Base-by-base conservation (phyloP, 1,139 yeast species). In the Magnusiomyces tetraspermus region DNA sequence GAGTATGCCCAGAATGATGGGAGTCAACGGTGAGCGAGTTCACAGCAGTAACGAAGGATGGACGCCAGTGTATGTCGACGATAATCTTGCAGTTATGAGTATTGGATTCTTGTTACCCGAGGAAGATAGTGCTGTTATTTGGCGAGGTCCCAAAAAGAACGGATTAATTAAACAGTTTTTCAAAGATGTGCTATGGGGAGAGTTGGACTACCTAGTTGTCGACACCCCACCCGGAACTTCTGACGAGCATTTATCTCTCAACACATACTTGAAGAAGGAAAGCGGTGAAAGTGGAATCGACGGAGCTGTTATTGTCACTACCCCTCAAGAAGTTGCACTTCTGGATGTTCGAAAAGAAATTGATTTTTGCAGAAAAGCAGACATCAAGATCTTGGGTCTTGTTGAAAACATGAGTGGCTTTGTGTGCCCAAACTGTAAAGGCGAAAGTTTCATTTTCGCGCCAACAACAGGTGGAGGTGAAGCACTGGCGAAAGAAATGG, bases 221-320 rank as follows among this genome's bases (percentile, higher is more conserved):
- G 99, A 94, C 63, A 94, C 99, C 0, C 99, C 98, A 0, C 99
- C 99, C 0, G 98, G 99, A 0, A 92, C 99, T 0, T 85, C 96
- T 0, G 99, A 94, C 67, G 99, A 94, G 67, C 99, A 94, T 68
- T 75, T 94, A 48, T 82, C 95, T 8, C 90, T 92, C 26, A 87
- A 92, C 44, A 82, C 86, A 48, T 90, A 86, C 63, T 74, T 94
- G 78, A 85, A 87, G 62, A 21, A 33, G 22, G 42, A 36, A 33
- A 26, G 36, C 31, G 49, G 49, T 17, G 96, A 88, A 47, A 83
- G 84, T 5, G 96, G 97, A 0, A 83, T 92, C 1, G 97, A 92
- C 66, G 99, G 99, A 0, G 98, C 98, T 0, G 74, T 94, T 33
- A 78, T 94, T 6, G 95, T 94, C 30, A 92, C 98, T 0, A 94